Conservation (phyloP, 2,329 filamentous ascomycete species). For the Penicillium verrucosum region DNA sequence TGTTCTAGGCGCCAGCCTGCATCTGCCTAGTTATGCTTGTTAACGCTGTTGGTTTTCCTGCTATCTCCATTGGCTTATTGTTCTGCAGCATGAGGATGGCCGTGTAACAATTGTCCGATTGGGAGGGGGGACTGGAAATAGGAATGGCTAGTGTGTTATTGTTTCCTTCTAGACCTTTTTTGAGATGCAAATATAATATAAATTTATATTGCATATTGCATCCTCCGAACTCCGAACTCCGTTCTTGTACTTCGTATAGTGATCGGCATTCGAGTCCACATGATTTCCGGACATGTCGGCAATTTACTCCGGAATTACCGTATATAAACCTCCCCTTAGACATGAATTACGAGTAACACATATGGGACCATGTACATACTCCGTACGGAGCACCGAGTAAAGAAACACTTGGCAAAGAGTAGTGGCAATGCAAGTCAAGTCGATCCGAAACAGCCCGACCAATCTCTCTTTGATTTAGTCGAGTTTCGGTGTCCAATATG, state of each 20-base stretch:
- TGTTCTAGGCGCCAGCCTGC: not conserved
- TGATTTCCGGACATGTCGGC: not conserved
- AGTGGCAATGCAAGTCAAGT: not conserved
- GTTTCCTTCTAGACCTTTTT: not conserved
- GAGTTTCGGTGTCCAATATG: not conserved
- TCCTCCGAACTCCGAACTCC: too few species aligned
- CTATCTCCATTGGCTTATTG: not conserved
- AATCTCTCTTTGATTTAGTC: not conserved
- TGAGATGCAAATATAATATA: not conserved
- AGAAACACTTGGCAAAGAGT: not conserved
- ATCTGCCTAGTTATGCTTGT: slow-evolving; percentile 1
- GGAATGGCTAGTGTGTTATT: not conserved
- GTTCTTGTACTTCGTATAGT: not conserved
- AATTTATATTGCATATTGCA: too few species aligned
- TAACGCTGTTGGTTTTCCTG: slow-evolving; percentile 18
- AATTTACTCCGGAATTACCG: not conserved
- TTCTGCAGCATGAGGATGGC: not conserved
- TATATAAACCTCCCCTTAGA: not conserved
- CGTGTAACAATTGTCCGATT: not conserved
- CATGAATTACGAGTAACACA: not conserved
- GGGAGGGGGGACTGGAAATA: not conserved
- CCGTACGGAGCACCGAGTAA: not conserved
- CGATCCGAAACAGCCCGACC: not conserved
- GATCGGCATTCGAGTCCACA: not conserved
- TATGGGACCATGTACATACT: not conserved